These are phyloP conservation scores for Platanthera zijinensis DNA, from an alignment of 106 monocot genomes.

Conservation along the genomic window DNA sequence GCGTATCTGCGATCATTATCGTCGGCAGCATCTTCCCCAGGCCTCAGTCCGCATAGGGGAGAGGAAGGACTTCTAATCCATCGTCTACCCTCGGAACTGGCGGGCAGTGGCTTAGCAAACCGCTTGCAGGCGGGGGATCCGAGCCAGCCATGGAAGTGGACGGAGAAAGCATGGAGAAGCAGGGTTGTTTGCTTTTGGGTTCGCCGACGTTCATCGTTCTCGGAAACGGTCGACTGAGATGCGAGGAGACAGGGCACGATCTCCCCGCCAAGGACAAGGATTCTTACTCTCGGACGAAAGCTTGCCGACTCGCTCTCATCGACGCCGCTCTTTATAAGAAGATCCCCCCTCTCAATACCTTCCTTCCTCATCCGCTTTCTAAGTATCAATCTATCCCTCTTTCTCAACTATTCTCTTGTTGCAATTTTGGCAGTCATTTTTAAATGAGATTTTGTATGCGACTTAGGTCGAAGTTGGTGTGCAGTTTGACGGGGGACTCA, in stretches of 20 bases:
- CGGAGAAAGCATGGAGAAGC: slow-evolving; percentile 19
- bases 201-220: slow-evolving; percentile 52
- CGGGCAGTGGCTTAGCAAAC: too few relatives aligned
- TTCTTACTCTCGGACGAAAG: slow-evolving; percentile 42
- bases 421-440: background rate
- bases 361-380: slow-evolving; percentile 45
- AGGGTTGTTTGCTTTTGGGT: slow-evolving; percentile 56
- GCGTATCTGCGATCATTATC: too few relatives aligned
- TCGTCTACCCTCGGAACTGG: too few relatives aligned
- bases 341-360: slow-evolving; percentile 69
- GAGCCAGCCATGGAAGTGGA: slow-evolving; percentile 1
- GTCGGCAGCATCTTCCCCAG: too few relatives aligned
- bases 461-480: slow-evolving; percentile 66
- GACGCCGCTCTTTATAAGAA: slow-evolving; percentile 42
- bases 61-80: too few relatives aligned
- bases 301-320: slow-evolving; percentile 70
- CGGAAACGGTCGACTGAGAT: slow-evolving; percentile 58
- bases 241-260: slow-evolving; percentile 91
- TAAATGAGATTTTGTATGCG: background rate
- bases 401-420: background rate
- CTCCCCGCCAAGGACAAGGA: slow-evolving; percentile 53
- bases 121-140: background rate
- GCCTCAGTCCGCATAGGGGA: too few relatives aligned
- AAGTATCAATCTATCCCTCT: slow-evolving; percentile 15
- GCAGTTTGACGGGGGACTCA: slow-evolving; percentile 69